A percentile compares a stretch with the other conserved stretches of the same genome.
phyloP scores from a whole-genome alignment of 2,329 filamentous ascomycete species.

The Zarea fungicola region DNA sequence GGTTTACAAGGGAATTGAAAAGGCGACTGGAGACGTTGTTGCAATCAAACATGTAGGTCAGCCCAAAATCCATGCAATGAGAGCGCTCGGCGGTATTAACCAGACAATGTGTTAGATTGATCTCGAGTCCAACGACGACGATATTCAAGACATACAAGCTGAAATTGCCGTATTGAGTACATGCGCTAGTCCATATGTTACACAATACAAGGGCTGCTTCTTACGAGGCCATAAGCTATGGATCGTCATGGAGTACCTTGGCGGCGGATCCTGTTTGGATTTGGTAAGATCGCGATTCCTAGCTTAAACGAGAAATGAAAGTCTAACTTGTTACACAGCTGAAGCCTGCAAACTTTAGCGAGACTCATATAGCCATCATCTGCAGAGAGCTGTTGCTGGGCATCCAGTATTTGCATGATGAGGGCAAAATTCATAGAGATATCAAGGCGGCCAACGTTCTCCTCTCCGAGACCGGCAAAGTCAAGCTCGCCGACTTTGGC shows the following conservation, averaged over 20 bases:
- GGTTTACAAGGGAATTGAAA: conserved; percentile 95
- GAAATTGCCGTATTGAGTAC: conserved; percentile 94
- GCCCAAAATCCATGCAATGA: background rate
- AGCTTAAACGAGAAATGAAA: conserved; percentile 3
- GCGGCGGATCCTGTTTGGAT: conserved; percentile 91
- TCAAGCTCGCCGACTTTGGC: conserved; percentile 95
- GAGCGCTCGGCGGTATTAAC: background rate
- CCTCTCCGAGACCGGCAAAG: conserved; percentile 83
- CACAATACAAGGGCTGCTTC: conserved; percentile 94
- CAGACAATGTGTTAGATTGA: conserved; percentile 65
- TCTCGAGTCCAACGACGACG: conserved; percentile 96
- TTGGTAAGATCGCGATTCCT: conserved; percentile 58
- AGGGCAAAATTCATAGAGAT: conserved; percentile 94
- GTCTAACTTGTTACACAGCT: conserved; percentile 49
- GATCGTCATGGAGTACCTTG: conserved; percentile 99
- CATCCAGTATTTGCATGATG: conserved; percentile 86
- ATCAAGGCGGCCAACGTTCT: conserved; percentile 96
- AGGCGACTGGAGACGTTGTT: conserved; percentile 82
- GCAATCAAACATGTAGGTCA: conserved; percentile 87
- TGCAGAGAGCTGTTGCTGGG: conserved; percentile 86
- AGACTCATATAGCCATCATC: conserved; percentile 88
- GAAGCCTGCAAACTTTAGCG: conserved; percentile 83
- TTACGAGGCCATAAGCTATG: conserved; percentile 94
- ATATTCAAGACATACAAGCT: conserved; percentile 96
- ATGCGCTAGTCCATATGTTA: conserved; percentile 89